Conservation (phyloP, 768 basidiomycete species). For the Asterophora lycoperdoides region DNA sequence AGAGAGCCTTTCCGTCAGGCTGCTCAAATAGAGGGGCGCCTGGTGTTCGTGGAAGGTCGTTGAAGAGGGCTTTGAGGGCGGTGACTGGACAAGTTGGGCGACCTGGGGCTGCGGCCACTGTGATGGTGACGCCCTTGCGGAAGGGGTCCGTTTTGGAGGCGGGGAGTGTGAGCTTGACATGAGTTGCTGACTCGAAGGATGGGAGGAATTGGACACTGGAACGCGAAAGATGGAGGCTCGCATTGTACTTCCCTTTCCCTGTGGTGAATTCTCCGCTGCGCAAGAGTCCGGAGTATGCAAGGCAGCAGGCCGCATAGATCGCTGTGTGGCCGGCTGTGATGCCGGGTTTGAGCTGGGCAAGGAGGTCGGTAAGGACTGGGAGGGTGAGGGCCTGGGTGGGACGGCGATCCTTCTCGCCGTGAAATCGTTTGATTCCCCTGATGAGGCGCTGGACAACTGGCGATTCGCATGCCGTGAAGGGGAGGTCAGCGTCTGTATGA, state of each 20-base stretch:
- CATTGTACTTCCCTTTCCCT: conserved; percentile 1
- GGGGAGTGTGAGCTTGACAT: conserved; percentile 25
- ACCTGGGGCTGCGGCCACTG: conserved; percentile 19
- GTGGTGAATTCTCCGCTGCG: background rate
- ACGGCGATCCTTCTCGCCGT: conserved; percentile 22
- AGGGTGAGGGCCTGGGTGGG: conserved; percentile 22
- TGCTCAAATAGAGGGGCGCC: conserved; percentile 18
- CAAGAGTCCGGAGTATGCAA: conserved; percentile 16
- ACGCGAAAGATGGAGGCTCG: conserved; percentile 19
- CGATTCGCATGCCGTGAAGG: conserved; percentile 21
- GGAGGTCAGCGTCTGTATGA: conserved; percentile 27
- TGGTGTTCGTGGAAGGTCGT: background rate
- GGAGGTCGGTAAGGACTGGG: conserved; percentile 16
- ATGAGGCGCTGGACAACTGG: conserved; percentile 25
- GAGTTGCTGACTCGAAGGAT: conserved; percentile 25
- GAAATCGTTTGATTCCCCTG: conserved; percentile 28
- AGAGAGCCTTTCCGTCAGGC: too few relatives aligned
- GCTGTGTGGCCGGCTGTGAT: background rate
- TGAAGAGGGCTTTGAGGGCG: conserved; percentile 11
- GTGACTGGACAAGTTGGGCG: conserved; percentile 13
- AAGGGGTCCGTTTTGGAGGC: conserved; percentile 37
- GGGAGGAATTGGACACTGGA: too few relatives aligned
- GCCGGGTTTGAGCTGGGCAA: background rate
- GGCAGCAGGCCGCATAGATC: conserved; percentile 16
- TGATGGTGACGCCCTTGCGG: conserved; percentile 10